phyloP scores from a whole-genome alignment of 257 asterid species.

The Coffea canephora region DNA sequence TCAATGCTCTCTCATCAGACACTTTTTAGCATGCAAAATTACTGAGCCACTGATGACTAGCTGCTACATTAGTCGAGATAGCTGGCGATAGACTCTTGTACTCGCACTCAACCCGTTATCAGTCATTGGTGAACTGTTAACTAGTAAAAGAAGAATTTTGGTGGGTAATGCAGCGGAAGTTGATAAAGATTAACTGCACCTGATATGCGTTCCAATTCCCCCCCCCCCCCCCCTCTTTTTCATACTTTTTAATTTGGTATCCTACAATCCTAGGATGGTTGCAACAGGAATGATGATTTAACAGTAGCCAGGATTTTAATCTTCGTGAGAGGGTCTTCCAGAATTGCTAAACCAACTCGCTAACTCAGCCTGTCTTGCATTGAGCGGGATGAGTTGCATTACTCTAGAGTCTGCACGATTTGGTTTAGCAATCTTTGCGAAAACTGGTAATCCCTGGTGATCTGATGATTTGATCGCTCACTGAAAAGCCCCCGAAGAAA shows the following conservation, averaged over 20 bases:
- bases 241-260: too few species aligned
- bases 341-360: too few species aligned
- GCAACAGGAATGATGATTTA: too few species aligned
- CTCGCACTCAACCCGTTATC: constrained; percentile 28
- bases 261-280: too few species aligned
- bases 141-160: constrained; percentile 18
- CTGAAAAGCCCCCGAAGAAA: neutral
- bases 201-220: too few species aligned
- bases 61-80: constrained; percentile 20
- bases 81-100: constrained; percentile 20
- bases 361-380: constrained; percentile 23
- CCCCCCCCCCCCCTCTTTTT: too few species aligned
- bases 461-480: constrained; percentile 45
- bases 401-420: neutral
- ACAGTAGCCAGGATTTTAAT: too few species aligned
- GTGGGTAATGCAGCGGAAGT: constrained; percentile 17
- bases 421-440: constrained; percentile 1
- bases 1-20: constrained; percentile 26
- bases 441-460: constrained; percentile 31
- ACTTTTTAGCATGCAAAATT: constrained; percentile 23
- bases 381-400: neutral
- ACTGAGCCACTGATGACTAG: constrained; percentile 12
- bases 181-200: neutral
- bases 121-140: constrained; percentile 14
- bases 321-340: neutral